phyloP scores from a whole-genome alignment of 2,329 filamentous ascomycete genomes.

The Keithomyces neogunnii region DNA sequence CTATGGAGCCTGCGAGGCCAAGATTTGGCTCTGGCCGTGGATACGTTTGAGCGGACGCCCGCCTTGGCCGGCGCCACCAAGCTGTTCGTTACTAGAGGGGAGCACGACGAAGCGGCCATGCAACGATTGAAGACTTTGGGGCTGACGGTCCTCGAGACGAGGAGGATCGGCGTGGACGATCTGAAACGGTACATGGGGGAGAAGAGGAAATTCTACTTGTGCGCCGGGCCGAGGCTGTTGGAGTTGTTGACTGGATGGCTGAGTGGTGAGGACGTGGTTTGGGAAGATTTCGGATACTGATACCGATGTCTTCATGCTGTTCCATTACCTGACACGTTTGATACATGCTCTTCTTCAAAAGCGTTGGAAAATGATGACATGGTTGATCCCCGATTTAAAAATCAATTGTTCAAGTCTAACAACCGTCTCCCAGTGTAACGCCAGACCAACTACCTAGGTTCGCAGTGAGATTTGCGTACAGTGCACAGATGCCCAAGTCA shows the following conservation, averaged over 20 bases:
- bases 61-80: constrained; percentile 42
- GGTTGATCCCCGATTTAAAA: too few relatives aligned
- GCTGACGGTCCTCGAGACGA: constrained; percentile 24
- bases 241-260: constrained; percentile 41
- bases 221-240: constrained; percentile 35
- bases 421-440: not conserved
- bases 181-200: constrained; percentile 23
- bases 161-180: constrained; percentile 37
- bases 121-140: constrained; percentile 21
- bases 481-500: too few relatives aligned
- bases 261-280: constrained; percentile 42
- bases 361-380: too few relatives aligned
- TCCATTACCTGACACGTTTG: too few relatives aligned
- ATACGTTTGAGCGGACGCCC: constrained; percentile 45
- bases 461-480: too few relatives aligned
- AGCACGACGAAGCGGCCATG: constrained; percentile 24
- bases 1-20: constrained; percentile 58
- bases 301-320: too few relatives aligned
- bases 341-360: too few relatives aligned
- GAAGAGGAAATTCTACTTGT: constrained; percentile 42
- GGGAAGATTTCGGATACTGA: constrained; percentile 56
- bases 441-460: not conserved
- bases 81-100: constrained; percentile 56
- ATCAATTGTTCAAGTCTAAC: not conserved
- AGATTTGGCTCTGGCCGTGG: constrained; percentile 55